These are phyloP conservation scores for Solanum gandarillasii DNA, from an alignment of 257 asterid genomes.

Conservation along the genomic window DNA sequence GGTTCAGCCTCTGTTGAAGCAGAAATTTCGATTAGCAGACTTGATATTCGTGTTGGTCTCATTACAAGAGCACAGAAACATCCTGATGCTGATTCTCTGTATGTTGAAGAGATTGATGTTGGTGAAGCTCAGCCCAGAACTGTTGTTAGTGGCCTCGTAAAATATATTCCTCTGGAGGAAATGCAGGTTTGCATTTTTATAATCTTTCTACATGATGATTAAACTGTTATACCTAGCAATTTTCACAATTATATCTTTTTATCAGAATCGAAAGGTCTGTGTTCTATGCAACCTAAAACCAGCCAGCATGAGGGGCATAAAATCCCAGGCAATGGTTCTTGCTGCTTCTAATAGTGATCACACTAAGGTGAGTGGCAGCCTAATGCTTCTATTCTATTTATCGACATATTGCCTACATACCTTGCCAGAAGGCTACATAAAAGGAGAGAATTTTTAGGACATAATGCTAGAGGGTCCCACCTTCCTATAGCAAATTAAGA, in stretches of 20 bases:
- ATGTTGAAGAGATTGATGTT: constrained; percentile 96
- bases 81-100: constrained; percentile 87
- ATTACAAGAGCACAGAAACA: constrained; percentile 75
- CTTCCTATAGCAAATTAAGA: not conserved
- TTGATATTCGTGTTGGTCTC: constrained; percentile 91
- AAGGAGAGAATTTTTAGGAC: not conserved
- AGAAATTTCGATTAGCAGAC: constrained; percentile 59
- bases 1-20: constrained; percentile 40
- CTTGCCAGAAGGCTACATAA: not conserved
- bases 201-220: constrained; percentile 13
- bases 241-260: not conserved
- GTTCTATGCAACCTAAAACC: constrained; percentile 98
- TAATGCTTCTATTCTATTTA: not conserved
- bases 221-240: not conserved
- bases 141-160: constrained; percentile 97
- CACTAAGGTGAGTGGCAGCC: constrained; percentile 36
- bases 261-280: constrained; percentile 88
- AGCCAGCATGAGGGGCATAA: constrained; percentile 82
- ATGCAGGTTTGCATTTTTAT: constrained; percentile 58
- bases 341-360: constrained; percentile 77
- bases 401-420: not conserved
- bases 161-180: constrained; percentile 76
- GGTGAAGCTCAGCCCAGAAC: constrained; percentile 88
- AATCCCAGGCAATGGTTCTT: constrained; percentile 97
- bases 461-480: not conserved